These are phyloP conservation scores for Clitoria ternatea DNA, from an alignment of 306 rosid species.

Conservation along the genomic window DNA sequence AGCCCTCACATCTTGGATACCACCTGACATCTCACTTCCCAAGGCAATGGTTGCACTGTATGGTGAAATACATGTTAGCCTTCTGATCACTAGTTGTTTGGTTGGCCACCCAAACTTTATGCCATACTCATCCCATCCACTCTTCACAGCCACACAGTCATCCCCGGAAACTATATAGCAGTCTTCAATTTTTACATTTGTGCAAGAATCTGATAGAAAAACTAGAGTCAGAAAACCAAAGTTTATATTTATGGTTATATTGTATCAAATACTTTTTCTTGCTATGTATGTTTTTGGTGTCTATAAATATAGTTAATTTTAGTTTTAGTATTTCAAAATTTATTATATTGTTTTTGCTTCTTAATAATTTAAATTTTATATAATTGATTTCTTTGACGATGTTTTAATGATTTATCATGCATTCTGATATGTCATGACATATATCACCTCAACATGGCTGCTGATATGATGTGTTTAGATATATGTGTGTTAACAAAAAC, in stretches of 20 bases:
- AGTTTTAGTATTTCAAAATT: too few relatives aligned
- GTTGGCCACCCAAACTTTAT: conserved; percentile 71
- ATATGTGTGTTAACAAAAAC: too few relatives aligned
- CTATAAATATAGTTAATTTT: too few relatives aligned
- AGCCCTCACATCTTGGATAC: conserved; percentile 72
- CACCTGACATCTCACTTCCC: conserved; percentile 91
- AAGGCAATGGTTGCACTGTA: conserved; percentile 76
- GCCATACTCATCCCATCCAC: conserved; percentile 94
- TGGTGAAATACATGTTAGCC: conserved; percentile 79
- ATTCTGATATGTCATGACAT: too few relatives aligned
- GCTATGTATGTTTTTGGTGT: too few relatives aligned
- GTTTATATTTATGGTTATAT: background rate
- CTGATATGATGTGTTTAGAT: too few relatives aligned
- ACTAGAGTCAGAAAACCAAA: background rate
- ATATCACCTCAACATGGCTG: too few relatives aligned
- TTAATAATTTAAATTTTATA: too few relatives aligned
- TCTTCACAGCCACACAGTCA: conserved; percentile 83
- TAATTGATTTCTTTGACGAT: too few relatives aligned
- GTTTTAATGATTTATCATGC: too few relatives aligned
- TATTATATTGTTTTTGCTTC: too few relatives aligned
- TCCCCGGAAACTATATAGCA: conserved; percentile 87
- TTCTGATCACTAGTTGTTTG: conserved; percentile 58
- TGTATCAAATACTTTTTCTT: conserved; percentile 8
- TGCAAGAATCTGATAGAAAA: conserved; percentile 62
- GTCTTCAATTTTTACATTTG: conserved; percentile 70